Conservation (phyloP, 2,329 filamentous ascomycete species). For the Fusarium pseudocircinatum region DNA sequence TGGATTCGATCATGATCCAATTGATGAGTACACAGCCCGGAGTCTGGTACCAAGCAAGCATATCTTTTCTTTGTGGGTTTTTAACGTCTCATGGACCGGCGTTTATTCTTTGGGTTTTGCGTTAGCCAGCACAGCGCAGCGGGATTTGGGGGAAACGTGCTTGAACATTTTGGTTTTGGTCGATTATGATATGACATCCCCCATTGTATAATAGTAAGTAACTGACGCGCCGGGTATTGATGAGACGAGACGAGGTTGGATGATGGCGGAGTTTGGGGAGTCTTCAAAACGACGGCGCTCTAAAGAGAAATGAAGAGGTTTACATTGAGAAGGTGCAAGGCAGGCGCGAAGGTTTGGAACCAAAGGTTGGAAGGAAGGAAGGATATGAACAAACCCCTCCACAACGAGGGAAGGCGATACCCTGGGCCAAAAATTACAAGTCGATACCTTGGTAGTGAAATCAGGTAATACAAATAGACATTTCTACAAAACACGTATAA, state of each 20-base stretch:
- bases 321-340: slow-evolving; percentile 13
- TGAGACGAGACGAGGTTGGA: not conserved
- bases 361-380: slow-evolving; percentile 4
- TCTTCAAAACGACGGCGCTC: slow-evolving; percentile 13
- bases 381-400: slow-evolving; percentile 32
- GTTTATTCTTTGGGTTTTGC: slow-evolving; percentile 34
- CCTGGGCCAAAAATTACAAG: slow-evolving; percentile 31
- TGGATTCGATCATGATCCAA: slow-evolving; percentile 16
- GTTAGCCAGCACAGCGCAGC: slow-evolving; percentile 1
- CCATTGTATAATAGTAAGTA: slow-evolving; percentile 36
- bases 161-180: slow-evolving; percentile 22
- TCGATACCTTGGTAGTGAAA: slow-evolving; percentile 10
- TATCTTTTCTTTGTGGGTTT: slow-evolving; percentile 26
- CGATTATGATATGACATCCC: slow-evolving; percentile 32
- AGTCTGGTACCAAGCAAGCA: slow-evolving; percentile 34
- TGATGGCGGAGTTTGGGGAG: slow-evolving; percentile 23
- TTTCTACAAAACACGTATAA: not conserved
- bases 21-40: slow-evolving; percentile 33
- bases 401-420: slow-evolving; percentile 43
- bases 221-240: slow-evolving; percentile 5
- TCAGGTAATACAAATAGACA: slow-evolving; percentile 27
- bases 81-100: slow-evolving; percentile 35
- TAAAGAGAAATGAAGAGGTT: not conserved
- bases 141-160: slow-evolving; percentile 2
- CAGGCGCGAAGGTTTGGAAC: not conserved